Evolutionary conservation across 805 yeast species (phyloP).

Genomic region (Kazachstania africana): DNA sequence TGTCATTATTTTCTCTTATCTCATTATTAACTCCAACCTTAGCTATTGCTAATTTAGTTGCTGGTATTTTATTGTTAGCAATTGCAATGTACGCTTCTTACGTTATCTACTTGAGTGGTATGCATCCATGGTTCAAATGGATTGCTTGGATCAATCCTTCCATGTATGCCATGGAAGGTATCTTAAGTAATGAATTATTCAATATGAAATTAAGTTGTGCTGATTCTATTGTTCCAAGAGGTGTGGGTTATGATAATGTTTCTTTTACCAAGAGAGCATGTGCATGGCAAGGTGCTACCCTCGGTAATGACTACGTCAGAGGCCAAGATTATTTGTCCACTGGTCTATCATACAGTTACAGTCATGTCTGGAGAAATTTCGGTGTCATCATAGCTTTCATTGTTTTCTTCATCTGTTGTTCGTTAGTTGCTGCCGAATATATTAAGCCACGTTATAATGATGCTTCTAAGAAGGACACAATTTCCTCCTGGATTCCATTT

Average conservation of each 20-base stretch:
- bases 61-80: constrained; percentile 42
- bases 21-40: constrained; percentile 40
- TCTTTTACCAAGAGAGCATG: constrained; percentile 36
- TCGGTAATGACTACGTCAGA: constrained; percentile 39
- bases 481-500: no score
- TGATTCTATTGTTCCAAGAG: constrained; percentile 46
- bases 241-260: constrained; percentile 37
- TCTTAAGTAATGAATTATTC: constrained; percentile 57
- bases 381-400: constrained; percentile 49
- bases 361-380: constrained; percentile 69
- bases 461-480: not conserved
- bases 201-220: constrained; percentile 43
- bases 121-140: constrained; percentile 70
- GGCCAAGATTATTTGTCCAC: constrained; percentile 45
- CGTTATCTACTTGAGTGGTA: constrained; percentile 45
- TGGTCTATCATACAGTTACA: constrained; percentile 38
- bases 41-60: constrained; percentile 48
- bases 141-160: constrained; percentile 47
- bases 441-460: constrained; percentile 16
- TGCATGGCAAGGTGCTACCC: constrained; percentile 45
- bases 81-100: constrained; percentile 53
- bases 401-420: constrained; percentile 25
- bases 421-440: constrained; percentile 25
- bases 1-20: constrained; percentile 40
- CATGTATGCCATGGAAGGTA: constrained; percentile 47